Conservation (phyloP, 2,329 filamentous ascomycete genomes). For the Aureobasidium sp. region DNA sequence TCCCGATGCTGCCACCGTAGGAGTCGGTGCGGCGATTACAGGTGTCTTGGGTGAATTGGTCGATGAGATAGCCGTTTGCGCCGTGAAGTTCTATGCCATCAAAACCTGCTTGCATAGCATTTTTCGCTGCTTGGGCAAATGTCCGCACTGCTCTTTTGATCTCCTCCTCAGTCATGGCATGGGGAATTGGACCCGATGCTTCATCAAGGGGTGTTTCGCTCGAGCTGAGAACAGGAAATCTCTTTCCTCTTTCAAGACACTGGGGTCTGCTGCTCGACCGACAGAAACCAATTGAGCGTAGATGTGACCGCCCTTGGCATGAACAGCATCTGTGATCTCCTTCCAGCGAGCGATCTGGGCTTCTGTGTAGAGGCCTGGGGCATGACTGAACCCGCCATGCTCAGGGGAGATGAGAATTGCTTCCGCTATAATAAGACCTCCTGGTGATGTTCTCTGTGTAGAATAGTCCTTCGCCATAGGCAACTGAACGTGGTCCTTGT, state of each 20-base stretch:
- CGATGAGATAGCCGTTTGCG: conserved; percentile 50
- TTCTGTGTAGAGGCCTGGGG: conserved; percentile 51
- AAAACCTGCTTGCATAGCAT: conserved; percentile 46
- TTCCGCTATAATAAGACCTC: conserved; percentile 54
- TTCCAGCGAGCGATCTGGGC: conserved; percentile 56
- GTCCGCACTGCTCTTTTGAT: conserved; percentile 31
- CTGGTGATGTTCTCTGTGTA: conserved; percentile 30
- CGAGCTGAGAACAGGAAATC: conserved; percentile 24
- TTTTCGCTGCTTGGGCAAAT: conserved; percentile 38
- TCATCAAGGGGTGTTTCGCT: conserved; percentile 29
- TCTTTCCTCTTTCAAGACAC: conserved; percentile 29
- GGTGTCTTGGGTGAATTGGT: conserved; percentile 56
- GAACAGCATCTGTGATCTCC: conserved; percentile 54
- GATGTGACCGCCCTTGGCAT: conserved; percentile 54
- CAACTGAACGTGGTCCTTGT: conserved; percentile 42
- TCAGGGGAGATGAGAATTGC: conserved; percentile 45
- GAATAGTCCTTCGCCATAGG: conserved; percentile 17
- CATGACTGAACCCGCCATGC: conserved; percentile 43
- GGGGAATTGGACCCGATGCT: conserved; percentile 23
- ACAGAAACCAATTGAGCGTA: conserved; percentile 57
- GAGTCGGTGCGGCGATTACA: conserved; percentile 48
- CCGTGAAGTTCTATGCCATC: conserved; percentile 54
- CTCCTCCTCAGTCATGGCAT: conserved; percentile 32
- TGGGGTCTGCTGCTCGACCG: conserved; percentile 47
- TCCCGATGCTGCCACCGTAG: conserved; percentile 43